Evolutionary conservation across 176 grass and related monocot species (phyloP).

Genomic region (Rhynchospora tenuis): DNA sequence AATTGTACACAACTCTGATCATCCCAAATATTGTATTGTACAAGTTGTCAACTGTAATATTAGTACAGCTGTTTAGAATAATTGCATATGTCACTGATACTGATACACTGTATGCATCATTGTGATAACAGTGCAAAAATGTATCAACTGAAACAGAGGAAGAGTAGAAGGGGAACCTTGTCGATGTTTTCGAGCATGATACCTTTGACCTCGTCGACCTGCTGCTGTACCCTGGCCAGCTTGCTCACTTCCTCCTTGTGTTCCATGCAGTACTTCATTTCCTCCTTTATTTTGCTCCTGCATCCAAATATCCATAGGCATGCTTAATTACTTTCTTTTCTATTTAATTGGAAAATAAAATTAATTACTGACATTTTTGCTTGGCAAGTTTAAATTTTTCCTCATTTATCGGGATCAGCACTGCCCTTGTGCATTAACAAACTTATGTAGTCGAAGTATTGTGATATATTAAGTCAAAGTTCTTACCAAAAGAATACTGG

Average conservation of each 20-base stretch:
- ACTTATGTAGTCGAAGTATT: neutral
- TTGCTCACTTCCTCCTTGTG: conserved; percentile 64
- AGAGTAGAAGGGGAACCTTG: conserved; percentile 32
- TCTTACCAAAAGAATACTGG: neutral
- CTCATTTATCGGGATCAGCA: no score
- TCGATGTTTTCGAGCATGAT: conserved; percentile 87
- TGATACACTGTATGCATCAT: neutral
- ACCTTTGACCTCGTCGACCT: conserved; percentile 69
- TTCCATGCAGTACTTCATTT: conserved; percentile 83
- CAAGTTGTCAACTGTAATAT: neutral
- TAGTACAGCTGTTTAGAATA: neutral
- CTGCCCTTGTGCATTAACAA: neutral
- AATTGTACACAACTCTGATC: neutral
- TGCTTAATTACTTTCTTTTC: neutral
- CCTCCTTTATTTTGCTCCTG: conserved; percentile 66
- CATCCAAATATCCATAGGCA: neutral
- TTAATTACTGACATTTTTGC: no score
- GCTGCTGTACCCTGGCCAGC: conserved; percentile 61
- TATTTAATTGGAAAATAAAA: neutral
- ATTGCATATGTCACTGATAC: neutral
- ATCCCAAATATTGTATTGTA: neutral
- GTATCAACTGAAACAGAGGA: neutral
- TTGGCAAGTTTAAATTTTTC: no score
- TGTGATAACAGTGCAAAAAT: neutral
- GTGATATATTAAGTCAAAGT: neutral